These are phyloP conservation scores for Brassica juncea DNA, from an alignment of 345 rosid species.

Conservation along the genomic window DNA sequence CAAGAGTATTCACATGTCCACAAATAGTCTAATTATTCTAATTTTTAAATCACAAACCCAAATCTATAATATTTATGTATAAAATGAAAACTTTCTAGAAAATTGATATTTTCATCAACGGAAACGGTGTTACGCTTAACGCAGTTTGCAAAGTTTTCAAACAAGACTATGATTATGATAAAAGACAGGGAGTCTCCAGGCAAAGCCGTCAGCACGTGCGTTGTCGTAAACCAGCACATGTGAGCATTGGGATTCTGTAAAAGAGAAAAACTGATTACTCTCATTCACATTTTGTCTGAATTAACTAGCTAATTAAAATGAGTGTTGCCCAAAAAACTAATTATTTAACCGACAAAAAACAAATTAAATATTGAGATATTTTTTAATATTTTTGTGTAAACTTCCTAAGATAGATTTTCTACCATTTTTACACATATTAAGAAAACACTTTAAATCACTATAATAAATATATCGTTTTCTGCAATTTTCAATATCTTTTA, in stretches of 20 bases:
- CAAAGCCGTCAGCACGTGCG: slow-evolving; percentile 21
- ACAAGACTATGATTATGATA: not conserved
- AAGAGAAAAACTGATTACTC: not conserved
- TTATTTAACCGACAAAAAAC: not conserved
- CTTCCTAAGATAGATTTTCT: too few species aligned
- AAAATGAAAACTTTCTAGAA: too few species aligned
- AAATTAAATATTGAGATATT: not conserved
- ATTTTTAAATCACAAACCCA: too few species aligned
- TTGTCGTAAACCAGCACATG: slow-evolving; percentile 22
- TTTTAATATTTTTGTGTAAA: too few species aligned
- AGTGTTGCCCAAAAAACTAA: not conserved
- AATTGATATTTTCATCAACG: too few species aligned
- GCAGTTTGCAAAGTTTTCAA: not conserved
- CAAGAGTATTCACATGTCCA: too few species aligned
- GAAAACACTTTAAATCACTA: too few species aligned
- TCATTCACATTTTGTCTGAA: not conserved
- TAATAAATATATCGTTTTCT: too few species aligned
- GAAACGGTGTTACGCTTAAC: not conserved
- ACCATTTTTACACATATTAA: too few species aligned
- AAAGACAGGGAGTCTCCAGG: not conserved
- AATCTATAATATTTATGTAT: too few species aligned
- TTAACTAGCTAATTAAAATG: not conserved
- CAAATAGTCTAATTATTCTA: too few species aligned
- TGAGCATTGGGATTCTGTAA: slow-evolving; percentile 31
- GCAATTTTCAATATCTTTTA: too few species aligned